Base-by-base conservation (phyloP, 192 early-diverging fungal genomes). In the Coemansia sp. region DNA sequence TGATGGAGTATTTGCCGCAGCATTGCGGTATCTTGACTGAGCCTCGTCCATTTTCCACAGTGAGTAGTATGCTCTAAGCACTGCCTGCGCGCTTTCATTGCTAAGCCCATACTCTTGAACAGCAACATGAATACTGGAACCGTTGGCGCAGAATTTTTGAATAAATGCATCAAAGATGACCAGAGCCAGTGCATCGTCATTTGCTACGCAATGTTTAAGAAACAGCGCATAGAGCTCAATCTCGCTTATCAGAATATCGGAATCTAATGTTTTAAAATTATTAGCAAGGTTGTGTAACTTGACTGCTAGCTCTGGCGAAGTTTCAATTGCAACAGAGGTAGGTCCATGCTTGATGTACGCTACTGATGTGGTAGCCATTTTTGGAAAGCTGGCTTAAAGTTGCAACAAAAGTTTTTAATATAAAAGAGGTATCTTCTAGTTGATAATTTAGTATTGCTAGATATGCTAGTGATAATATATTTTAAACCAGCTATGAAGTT, bases 51-150 rank as follows among this genome's bases (percentile, higher is more conserved):
- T 8, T 20, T 61, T 20, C 74, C 74, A 76, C 2, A 66, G 58
- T 2, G 55, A 51, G 9, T 64, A 76, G 56, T 66, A 76, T 22
- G 66, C 68, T 11, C 51, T 57, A 5, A 76, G 63, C 20, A 76
- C 60, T 17, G 51, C 59, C 0, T 56, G 74, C 0, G 60, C 64
- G 5, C 64, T 29, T 0, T 22, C 22, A 6, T 66, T 54, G 30
- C 54, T 64, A 11, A 71, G 69, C 0, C 51, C 32, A 3, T 64
- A 69, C 0, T 50, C 8, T 11, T 67, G 61, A 19, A 68, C 20
- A 0, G 53, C 60, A 19, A 55, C 42, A 25, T 76, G 75, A 25
- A 76, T 71, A 27, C 64, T 56, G 24, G 14, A 46, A 17, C 39
- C 39, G 39, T 46, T 46, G 14, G 11, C 11, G 39, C 39, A 46